Evolutionary conservation across 805 yeast genomes (phyloP), one percentile per base, ranked within the genome.

Genomic region (Candida suzukii): DNA sequence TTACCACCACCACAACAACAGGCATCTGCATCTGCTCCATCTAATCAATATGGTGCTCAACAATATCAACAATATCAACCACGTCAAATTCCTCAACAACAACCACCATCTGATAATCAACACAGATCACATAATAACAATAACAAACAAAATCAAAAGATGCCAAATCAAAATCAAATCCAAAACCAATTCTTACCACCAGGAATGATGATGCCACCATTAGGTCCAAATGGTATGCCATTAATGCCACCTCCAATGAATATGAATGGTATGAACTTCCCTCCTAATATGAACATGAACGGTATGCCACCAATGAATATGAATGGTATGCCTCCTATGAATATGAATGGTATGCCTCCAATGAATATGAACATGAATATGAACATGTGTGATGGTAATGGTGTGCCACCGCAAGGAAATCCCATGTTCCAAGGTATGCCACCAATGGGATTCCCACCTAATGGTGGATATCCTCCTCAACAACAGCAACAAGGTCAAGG

Each of bases 401-500:
- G 25, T 20, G 16, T 20, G 13, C 43, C 41, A 13, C 43, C 43
- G 18, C 24, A 31, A 21, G 30, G 38, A 14, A 20, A 38, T 19
- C 42, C 42, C 12, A 19, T n/a, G 17, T 28, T n/a, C 34, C 39
- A 28, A 26, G 25, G 14, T 21, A 40, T 38, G 28, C 51, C 39
- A 34, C 49, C 36, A 9, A 9, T 18, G 7, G 30, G 30, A 11
- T 19, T 32, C n/a, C 35, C 35, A 19, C 25, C 35, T 18, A 13
- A 22, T 19, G 16, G 13, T 18, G 41, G 41, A n/a, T 26, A 37
- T 27, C 43, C 41, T 25, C 37, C 32, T 4, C 32, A 43, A 34
- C 48, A 29, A n/a, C 52, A 44, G 27, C 45, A 36, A 9, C 53
- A 43, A 30, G 13, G 19, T 29, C 41, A 37, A 27, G 47, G 38